phyloP scores from a whole-genome alignment of 208 protist genomes.

The Endotrypanum monterogeii region DNA sequence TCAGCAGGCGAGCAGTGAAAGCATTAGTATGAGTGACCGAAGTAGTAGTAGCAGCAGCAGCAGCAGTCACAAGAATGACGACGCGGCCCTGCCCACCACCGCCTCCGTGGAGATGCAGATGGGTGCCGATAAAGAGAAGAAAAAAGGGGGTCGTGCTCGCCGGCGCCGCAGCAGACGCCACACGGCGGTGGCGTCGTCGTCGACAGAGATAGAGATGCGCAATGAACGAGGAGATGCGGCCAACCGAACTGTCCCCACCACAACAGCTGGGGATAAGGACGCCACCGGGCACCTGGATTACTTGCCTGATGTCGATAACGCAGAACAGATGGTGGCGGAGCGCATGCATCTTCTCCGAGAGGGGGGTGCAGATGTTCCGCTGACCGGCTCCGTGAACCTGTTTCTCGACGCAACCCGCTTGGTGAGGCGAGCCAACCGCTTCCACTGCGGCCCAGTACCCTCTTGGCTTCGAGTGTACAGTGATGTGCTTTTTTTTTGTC shows the following conservation, averaged over 20 bases:
- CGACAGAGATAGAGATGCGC: not conserved
- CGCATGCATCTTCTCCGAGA: not conserved
- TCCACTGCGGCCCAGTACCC: constrained; percentile 34
- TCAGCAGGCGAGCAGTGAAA: not conserved
- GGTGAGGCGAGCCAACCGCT: constrained; percentile 17
- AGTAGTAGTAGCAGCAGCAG: not conserved
- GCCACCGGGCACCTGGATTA: not conserved
- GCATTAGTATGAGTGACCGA: not conserved
- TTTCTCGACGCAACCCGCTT: not conserved
- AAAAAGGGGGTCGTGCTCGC: not conserved
- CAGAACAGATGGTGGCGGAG: not conserved
- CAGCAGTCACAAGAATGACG: not conserved
- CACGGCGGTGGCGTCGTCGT: not conserved
- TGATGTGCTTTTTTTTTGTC: constrained; percentile 40
- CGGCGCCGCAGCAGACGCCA: not conserved
- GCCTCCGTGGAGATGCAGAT: not conserved
- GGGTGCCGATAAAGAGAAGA: not conserved
- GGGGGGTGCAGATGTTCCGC: no score
- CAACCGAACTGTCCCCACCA: not conserved
- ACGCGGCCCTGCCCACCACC: not conserved
- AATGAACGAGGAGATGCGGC: not conserved
- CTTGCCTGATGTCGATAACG: not conserved
- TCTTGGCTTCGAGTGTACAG: constrained; percentile 51
- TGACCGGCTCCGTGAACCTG: not conserved
- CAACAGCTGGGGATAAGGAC: not conserved